A percentile compares a stretch with the other conserved stretches of the same genome.
Evolutionary conservation across 805 yeast genomes (phyloP).

Genomic region (Saturnispora serradocipensis): DNA sequence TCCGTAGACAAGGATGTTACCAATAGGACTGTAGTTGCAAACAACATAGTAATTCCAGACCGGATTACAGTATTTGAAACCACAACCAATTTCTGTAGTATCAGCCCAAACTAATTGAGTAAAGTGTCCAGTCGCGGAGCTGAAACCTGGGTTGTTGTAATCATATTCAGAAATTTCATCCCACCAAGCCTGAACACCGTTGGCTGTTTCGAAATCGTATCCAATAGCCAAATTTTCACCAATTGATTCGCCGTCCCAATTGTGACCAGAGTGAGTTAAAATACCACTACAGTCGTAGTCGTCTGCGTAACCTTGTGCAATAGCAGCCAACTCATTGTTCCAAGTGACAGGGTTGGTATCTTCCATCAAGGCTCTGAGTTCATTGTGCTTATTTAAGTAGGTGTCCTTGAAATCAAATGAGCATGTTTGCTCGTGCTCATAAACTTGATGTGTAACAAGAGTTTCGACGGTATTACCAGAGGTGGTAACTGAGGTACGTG

Average conservation of each 20-base stretch:
- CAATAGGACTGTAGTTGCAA: conserved; percentile 68
- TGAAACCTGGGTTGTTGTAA: conserved; percentile 40
- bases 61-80: conserved; percentile 47
- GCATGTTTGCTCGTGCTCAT: conserved; percentile 4
- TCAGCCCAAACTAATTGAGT: conserved; percentile 72
- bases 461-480: neutral
- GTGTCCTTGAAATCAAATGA: conserved; percentile 30
- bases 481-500: neutral
- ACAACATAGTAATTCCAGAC: conserved; percentile 46
- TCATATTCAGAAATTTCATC: conserved; percentile 47
- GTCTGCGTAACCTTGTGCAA: conserved; percentile 51
- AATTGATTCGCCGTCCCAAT: conserved; percentile 31
- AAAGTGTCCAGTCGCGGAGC: conserved; percentile 61
- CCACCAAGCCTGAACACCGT: conserved; percentile 72
- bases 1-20: conserved; percentile 35
- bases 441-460: neutral
- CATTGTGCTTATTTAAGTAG: conserved; percentile 55
- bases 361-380: conserved; percentile 41
- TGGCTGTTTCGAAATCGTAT: conserved; percentile 35
- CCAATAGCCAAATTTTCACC: conserved; percentile 86
- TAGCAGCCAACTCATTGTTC: conserved; percentile 41
- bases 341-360: conserved; percentile 44
- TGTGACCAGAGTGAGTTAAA: conserved; percentile 55
- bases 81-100: conserved; percentile 63
- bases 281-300: conserved; percentile 46